A percentile compares a stretch with the other conserved stretches of the same genome.
phyloP scores from a whole-genome alignment of 208 protist genomes.

The Angomonas deanei region DNA sequence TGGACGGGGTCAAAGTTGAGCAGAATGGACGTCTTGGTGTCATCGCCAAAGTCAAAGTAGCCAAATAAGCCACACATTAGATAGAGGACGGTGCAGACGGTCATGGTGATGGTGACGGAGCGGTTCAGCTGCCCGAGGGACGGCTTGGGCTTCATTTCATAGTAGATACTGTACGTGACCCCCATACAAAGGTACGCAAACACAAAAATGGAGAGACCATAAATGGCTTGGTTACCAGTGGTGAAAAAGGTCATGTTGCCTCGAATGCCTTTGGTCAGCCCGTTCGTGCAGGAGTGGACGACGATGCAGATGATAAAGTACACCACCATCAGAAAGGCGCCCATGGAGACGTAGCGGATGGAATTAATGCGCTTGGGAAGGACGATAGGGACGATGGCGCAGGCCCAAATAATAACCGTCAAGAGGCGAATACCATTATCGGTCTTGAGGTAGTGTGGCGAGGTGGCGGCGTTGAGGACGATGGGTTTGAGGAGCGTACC shows the following conservation, averaged over 20 bases:
- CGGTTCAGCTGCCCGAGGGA: conserved; percentile 39
- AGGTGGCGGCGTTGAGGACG: conserved; percentile 7
- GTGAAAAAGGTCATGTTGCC: conserved; percentile 33
- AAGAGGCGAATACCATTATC: conserved; percentile 32
- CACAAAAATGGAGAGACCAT: conserved; percentile 2
- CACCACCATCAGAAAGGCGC: conserved; percentile 55
- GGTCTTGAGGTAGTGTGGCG: conserved; percentile 27
- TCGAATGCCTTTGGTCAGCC: conserved; percentile 28
- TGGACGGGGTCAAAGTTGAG: conserved; percentile 50
- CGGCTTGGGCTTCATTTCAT: conserved; percentile 33
- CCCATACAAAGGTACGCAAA: conserved; percentile 9
- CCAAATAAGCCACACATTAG: conserved; percentile 54
- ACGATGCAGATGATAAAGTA: conserved; percentile 62
- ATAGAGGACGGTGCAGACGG: conserved; percentile 64
- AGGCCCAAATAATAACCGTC: conserved; percentile 33
- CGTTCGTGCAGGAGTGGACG: conserved; percentile 38
- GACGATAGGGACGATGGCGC: conserved; percentile 53
- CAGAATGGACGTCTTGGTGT: conserved; percentile 32
- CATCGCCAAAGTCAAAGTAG: conserved; percentile 69
- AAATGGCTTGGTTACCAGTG: conserved; percentile 41
- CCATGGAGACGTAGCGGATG: conserved; percentile 66
- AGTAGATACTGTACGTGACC: conserved; percentile 46
- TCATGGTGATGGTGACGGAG: conserved; percentile 35
- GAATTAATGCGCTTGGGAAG: conserved; percentile 43
- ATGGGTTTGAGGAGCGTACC: conserved; percentile 35